These are phyloP conservation scores for Isatis lusitanica DNA, from an alignment of 441 rosid species.

Conservation along the genomic window DNA sequence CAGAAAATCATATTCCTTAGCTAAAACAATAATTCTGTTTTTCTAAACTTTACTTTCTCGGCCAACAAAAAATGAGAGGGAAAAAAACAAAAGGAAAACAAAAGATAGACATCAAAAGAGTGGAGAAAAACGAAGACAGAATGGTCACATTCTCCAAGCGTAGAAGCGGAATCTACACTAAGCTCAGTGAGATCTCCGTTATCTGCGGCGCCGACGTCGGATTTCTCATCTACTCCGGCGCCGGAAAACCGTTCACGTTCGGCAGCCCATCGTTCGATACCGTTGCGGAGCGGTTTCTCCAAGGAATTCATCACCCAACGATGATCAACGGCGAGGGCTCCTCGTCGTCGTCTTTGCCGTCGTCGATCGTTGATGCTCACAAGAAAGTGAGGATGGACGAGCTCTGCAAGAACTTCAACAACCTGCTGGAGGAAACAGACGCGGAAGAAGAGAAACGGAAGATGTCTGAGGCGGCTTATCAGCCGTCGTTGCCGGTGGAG, in stretches of 20 bases:
- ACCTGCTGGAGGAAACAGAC: background rate
- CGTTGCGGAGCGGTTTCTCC: slow-evolving; percentile 11
- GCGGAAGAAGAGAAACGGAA: background rate
- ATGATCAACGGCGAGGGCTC: background rate
- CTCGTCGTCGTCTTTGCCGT: background rate
- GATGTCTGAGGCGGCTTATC: background rate
- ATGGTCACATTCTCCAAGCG: slow-evolving; percentile 28
- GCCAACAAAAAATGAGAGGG: background rate
- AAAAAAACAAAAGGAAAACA: slow-evolving; percentile 30
- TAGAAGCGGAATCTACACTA: slow-evolving; percentile 20
- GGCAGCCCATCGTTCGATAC: slow-evolving; percentile 17
- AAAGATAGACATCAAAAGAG: slow-evolving; percentile 17
- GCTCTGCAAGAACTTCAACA: background rate
- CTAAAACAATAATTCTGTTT: background rate
- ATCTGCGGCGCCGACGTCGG: slow-evolving; percentile 21
- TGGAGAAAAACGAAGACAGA: slow-evolving; percentile 9
- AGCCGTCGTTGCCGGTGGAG: background rate
- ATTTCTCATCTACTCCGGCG: slow-evolving; percentile 3
- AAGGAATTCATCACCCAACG: background rate
- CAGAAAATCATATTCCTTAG: background rate
- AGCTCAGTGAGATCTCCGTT: slow-evolving; percentile 19
- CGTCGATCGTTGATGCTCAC: background rate
- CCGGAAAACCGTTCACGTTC: slow-evolving; percentile 30
- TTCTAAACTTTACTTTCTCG: background rate
- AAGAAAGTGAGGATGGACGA: slow-evolving; percentile 3